phyloP scores from a whole-genome alignment of 2,329 filamentous ascomycete species.

The Ceratocystis papillata region DNA sequence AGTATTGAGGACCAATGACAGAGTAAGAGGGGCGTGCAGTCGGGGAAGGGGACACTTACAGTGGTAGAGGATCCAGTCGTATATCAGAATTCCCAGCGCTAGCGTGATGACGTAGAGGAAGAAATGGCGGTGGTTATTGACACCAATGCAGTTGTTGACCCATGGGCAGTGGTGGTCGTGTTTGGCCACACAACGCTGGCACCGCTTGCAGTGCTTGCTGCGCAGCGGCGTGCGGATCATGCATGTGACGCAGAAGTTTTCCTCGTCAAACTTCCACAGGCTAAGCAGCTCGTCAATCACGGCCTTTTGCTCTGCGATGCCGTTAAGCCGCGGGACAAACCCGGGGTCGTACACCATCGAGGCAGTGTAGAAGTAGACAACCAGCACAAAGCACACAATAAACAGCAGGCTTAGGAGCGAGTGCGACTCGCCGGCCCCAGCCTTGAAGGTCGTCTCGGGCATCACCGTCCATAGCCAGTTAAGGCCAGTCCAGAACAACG shows the following conservation, averaged over 20 bases:
- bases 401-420: conserved; percentile 74
- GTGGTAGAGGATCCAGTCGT: conserved; percentile 60
- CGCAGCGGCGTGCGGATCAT: conserved; percentile 88
- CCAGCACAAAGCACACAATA: conserved; percentile 50
- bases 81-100: conserved; percentile 60
- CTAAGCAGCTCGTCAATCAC: conserved; percentile 79
- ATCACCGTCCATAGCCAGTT: conserved; percentile 67
- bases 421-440: conserved; percentile 43
- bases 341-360: conserved; percentile 85
- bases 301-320: conserved; percentile 78
- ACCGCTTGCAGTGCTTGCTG: conserved; percentile 91
- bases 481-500: conserved; percentile 68
- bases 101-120: conserved; percentile 77
- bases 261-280: conserved; percentile 82
- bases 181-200: conserved; percentile 84
- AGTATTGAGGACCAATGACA: conserved; percentile 4
- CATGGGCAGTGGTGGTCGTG: conserved; percentile 98
- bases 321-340: conserved; percentile 81
- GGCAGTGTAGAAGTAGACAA: conserved; percentile 73
- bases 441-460: conserved; percentile 33
- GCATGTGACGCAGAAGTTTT: conserved; percentile 86
- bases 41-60: conserved; percentile 42
- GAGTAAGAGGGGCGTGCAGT: background rate
- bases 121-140: conserved; percentile 95
- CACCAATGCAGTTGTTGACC: conserved; percentile 91